Conservation (phyloP, 176 grass and related monocot species). For the Lolium rigidum region DNA sequence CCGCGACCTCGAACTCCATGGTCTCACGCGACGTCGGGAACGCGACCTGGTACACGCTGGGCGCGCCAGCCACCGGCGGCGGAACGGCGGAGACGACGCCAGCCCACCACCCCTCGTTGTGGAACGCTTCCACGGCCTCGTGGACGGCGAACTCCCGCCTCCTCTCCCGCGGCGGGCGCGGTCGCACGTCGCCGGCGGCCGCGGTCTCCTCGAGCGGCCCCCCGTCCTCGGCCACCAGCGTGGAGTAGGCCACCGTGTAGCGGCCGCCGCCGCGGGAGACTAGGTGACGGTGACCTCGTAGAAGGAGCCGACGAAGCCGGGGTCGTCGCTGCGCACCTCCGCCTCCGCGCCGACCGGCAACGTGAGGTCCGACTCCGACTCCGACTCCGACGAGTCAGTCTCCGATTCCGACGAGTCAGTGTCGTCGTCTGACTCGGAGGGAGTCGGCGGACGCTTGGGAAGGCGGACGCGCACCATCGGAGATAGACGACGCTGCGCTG, state of each 20-base stretch:
- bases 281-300: conserved; percentile 35
- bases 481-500: too few species aligned
- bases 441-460: too few species aligned
- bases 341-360: conserved; percentile 11
- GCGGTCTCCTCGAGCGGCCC: not conserved
- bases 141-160: conserved; percentile 22
- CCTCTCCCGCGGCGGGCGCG: not conserved
- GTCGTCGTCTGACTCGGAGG: too few species aligned
- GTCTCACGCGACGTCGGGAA: conserved; percentile 68
- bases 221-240: not conserved
- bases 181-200: too few species aligned
- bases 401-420: too few species aligned
- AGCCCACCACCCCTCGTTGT: conserved; percentile 75
- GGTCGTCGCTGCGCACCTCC: conserved; percentile 35
- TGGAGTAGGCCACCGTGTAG: conserved; percentile 29
- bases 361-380: too few species aligned
- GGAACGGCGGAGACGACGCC: conserved; percentile 42
- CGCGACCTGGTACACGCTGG: conserved; percentile 43
- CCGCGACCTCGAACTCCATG: conserved; percentile 43
- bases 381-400: too few species aligned
- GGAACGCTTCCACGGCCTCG: conserved; percentile 63
- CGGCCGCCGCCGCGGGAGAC: not conserved
- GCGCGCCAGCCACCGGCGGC: not conserved
- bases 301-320: conserved; percentile 23
- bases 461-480: not conserved